A percentile compares a stretch with the other conserved stretches of the same genome.
phyloP scores from a whole-genome alignment of 2,329 filamentous ascomycete species.

The Bipolaris bicolor region DNA sequence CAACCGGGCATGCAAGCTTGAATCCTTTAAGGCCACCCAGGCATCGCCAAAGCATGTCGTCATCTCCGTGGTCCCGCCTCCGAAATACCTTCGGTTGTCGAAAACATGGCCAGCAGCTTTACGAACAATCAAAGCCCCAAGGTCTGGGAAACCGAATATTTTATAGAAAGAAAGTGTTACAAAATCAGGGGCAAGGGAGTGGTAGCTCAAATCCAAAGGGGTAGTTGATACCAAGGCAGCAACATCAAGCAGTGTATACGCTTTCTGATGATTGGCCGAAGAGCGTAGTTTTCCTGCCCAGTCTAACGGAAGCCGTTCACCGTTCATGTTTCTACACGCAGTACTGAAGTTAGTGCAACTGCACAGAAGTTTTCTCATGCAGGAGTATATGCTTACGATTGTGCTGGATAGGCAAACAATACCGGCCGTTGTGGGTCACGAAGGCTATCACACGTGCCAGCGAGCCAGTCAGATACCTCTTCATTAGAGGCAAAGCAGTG shows the following conservation, averaged over 20 bases:
- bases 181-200: constrained; percentile 75
- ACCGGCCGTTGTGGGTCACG: constrained; percentile 11
- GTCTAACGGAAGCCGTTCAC: constrained; percentile 70
- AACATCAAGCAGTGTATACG: constrained; percentile 74
- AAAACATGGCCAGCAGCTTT: constrained; percentile 67
- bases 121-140: constrained; percentile 82
- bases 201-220: constrained; percentile 62
- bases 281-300: constrained; percentile 55
- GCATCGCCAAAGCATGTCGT: constrained; percentile 59
- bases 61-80: constrained; percentile 68
- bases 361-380: too few relatives aligned
- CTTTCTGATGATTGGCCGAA: constrained; percentile 50
- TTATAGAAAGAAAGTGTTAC: constrained; percentile 89
- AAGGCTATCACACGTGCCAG: not conserved
- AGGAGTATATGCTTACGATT: constrained; percentile 60
- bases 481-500: constrained; percentile 68
- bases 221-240: constrained; percentile 69
- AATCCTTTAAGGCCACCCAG: constrained; percentile 62
- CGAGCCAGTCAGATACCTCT: constrained; percentile 71
- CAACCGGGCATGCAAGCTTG: constrained; percentile 63
- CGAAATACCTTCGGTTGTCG: constrained; percentile 66
- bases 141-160: constrained; percentile 91
- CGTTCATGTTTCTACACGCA: constrained; percentile 72
- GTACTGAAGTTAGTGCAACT: not conserved
- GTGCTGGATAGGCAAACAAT: constrained; percentile 81